Evolutionary conservation across 768 basidiomycete species (phyloP).

Genomic region (Boletus pseudo-olivaceus): DNA sequence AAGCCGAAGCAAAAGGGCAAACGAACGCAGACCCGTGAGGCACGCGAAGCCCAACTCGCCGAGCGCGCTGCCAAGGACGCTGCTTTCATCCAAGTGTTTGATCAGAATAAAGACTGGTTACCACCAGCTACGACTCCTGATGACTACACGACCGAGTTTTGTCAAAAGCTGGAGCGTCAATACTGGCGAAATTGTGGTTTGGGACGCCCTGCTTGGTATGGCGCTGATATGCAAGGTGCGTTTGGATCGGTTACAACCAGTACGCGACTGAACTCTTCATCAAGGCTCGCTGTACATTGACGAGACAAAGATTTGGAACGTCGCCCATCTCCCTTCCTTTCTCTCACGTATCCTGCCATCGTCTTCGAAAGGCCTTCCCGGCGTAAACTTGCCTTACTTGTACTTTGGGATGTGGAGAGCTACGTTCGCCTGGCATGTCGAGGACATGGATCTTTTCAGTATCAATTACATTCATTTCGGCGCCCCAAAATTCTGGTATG

Average conservation of each 20-base stretch:
- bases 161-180: slow-evolving; percentile 79
- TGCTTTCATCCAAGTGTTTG: slow-evolving; percentile 66
- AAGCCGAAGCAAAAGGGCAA: slow-evolving; percentile 39
- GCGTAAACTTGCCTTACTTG: slow-evolving; percentile 95
- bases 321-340: slow-evolving; percentile 84
- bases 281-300: slow-evolving; percentile 69
- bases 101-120: slow-evolving; percentile 74
- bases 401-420: slow-evolving; percentile 99
- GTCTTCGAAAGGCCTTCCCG: slow-evolving; percentile 71
- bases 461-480: slow-evolving; percentile 99
- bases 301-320: slow-evolving; percentile 85
- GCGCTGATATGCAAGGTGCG: slow-evolving; percentile 90
- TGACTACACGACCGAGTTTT: slow-evolving; percentile 89
- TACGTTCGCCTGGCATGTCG: slow-evolving; percentile 98
- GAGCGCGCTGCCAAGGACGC: slow-evolving; percentile 41
- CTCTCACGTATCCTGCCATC: slow-evolving; percentile 75
- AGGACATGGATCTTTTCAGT: slow-evolving; percentile 98
- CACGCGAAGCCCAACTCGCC: slow-evolving; percentile 47
- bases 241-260: slow-evolving; percentile 3
- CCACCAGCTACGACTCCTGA: slow-evolving; percentile 64
- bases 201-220: slow-evolving; percentile 94
- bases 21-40: slow-evolving; percentile 41
- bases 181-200: slow-evolving; percentile 92
- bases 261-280: neutral
- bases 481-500: slow-evolving; percentile 96